phyloP scores from a whole-genome alignment of 2,329 filamentous ascomycete genomes.

The Claviceps humidiphila region DNA sequence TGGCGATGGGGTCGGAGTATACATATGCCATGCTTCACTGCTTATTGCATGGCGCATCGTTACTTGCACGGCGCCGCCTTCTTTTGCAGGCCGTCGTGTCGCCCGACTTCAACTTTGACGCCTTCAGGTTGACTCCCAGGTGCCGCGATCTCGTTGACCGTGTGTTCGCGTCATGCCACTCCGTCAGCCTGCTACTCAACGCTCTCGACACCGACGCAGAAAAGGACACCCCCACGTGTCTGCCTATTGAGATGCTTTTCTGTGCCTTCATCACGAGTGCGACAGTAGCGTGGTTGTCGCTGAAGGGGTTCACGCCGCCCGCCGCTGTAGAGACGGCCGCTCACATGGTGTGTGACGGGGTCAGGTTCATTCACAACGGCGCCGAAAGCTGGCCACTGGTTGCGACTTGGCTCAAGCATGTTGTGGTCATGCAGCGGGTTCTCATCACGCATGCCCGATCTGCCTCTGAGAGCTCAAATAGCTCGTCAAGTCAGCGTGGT shows the following conservation, averaged over 20 bases:
- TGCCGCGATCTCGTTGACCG: constrained; percentile 41
- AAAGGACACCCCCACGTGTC: constrained; percentile 45
- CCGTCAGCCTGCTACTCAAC: constrained; percentile 40
- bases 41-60: constrained; percentile 45
- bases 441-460: constrained; percentile 33
- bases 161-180: constrained; percentile 45
- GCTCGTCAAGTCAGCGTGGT: constrained; percentile 14
- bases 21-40: constrained; percentile 51
- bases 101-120: constrained; percentile 37
- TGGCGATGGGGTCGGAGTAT: constrained; percentile 50
- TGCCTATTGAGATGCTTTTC: constrained; percentile 52
- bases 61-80: constrained; percentile 47
- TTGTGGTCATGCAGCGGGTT: constrained; percentile 46
- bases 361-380: constrained; percentile 45
- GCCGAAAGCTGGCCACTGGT: constrained; percentile 48
- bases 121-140: constrained; percentile 36
- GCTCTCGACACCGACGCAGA: constrained; percentile 43
- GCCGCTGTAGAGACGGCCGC: constrained; percentile 44
- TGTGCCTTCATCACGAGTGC: constrained; percentile 48
- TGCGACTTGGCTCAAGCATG: constrained; percentile 44
- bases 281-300: constrained; percentile 47
- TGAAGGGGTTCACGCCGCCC: constrained; percentile 44
- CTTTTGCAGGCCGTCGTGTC: constrained; percentile 44
- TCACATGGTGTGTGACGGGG: constrained; percentile 43
- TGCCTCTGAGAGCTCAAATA: constrained; percentile 12